A percentile compares a stretch with the other conserved stretches of the same genome.
These are phyloP conservation scores for Gracilariopsis chorda DNA, from an alignment of 23 red algal species.

Conservation along the genomic window DNA sequence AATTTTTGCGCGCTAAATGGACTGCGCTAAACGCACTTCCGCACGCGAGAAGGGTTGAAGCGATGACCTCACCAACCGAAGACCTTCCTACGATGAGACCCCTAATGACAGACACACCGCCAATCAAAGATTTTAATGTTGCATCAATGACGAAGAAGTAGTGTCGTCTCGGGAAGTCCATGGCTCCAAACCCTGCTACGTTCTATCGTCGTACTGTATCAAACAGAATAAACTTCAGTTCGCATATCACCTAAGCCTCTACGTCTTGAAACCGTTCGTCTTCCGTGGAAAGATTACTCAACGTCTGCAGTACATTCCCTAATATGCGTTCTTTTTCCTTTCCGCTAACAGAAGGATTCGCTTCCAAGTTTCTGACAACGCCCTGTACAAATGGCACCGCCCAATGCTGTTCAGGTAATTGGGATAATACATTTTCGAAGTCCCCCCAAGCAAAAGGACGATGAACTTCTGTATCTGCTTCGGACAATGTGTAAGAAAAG, in stretches of 20 bases:
- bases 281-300: conserved; percentile 22
- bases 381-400: conserved; percentile 32
- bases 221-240: neutral
- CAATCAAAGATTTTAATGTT: conserved; percentile 41
- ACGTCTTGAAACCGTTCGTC: conserved; percentile 24
- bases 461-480: neutral
- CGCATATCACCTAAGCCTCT: neutral
- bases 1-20: conserved; percentile 43
- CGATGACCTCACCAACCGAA: neutral
- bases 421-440: neutral
- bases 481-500: neutral
- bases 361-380: conserved; percentile 20
- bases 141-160: conserved; percentile 38
- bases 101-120: conserved; percentile 58
- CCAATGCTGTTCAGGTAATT: conserved; percentile 45
- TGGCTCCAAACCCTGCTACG: neutral
- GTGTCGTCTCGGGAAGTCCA: neutral
- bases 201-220: neutral
- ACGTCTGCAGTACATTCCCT: conserved; percentile 5
- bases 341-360: conserved; percentile 1
- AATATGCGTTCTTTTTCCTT: conserved; percentile 39
- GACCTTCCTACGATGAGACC: neutral
- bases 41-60: conserved; percentile 46
- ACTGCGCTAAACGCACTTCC: conserved; percentile 58
- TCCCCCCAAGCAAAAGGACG: conserved; percentile 34